A percentile compares a stretch with the other conserved stretches of the same genome.
These are phyloP conservation scores for Hypsizygus marmoreus DNA, from an alignment of 768 basidiomycete species.

Conservation along the genomic window DNA sequence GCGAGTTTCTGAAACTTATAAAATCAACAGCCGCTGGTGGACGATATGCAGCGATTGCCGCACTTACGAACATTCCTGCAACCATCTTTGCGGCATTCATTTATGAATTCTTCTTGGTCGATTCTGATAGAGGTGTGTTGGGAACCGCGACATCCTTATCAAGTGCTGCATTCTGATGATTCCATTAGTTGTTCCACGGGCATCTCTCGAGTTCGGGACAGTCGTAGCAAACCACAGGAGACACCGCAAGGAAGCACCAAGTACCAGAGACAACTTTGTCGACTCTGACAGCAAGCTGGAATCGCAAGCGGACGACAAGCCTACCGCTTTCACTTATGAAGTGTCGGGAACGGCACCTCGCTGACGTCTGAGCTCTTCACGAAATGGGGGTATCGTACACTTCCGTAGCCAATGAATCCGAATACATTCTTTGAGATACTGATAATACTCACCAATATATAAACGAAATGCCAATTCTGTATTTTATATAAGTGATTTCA, in stretches of 20 bases:
- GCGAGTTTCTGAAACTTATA: not conserved
- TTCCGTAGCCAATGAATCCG: no score
- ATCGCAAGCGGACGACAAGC: conserved; percentile 10
- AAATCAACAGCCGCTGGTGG: conserved; percentile 46
- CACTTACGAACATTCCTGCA: conserved; percentile 67
- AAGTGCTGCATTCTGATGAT: not conserved
- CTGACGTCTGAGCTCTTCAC: no score
- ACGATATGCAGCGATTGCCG: conserved; percentile 60
- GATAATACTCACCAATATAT: no score
- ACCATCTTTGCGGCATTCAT: conserved; percentile 54
- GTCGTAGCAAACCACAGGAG: conserved; percentile 16
- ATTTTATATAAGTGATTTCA: no score
- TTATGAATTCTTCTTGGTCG: conserved; percentile 59
- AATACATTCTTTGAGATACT: no score
- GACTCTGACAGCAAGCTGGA: conserved; percentile 7
- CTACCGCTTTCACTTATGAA: conserved; percentile 5
- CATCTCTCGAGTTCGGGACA: conserved; percentile 14
- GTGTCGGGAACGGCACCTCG: conserved; percentile 5
- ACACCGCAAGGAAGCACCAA: conserved; percentile 2
- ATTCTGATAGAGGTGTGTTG: conserved; percentile 57
- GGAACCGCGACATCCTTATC: no score
- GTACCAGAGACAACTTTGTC: not conserved
- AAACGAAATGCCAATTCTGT: no score
- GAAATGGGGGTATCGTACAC: no score
- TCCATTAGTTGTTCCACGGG: conserved; percentile 12